Conservation (phyloP, 108 stramenopile genomes). For the Skeletonema marinoi region DNA sequence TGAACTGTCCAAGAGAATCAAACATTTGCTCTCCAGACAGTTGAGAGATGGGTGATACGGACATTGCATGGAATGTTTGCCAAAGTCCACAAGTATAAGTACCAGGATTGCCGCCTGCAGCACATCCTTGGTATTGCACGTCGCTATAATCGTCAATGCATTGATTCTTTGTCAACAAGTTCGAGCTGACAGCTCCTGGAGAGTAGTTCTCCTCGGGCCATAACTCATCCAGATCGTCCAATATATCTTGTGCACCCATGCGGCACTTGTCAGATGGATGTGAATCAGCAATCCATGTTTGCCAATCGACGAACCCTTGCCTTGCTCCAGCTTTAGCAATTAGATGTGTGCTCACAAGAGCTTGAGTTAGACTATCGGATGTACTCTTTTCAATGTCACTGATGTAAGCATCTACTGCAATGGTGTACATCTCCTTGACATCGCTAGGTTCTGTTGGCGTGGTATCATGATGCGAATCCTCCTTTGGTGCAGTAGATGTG, state of each 20-base stretch:
- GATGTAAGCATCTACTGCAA: background rate
- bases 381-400: background rate
- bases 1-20: background rate
- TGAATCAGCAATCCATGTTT: background rate
- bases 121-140: background rate
- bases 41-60: background rate
- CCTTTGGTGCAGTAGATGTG: background rate
- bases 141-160: background rate
- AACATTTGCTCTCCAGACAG: no score
- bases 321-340: background rate
- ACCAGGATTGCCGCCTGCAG: background rate
- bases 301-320: background rate
- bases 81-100: background rate
- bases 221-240: background rate
- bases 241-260: background rate
- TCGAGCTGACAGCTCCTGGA: background rate
- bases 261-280: background rate
- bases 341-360: background rate
- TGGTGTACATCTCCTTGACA: background rate
- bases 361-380: background rate
- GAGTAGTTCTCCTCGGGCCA: background rate
- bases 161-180: background rate
- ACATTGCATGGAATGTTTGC: conserved; percentile 2
- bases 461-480: background rate
- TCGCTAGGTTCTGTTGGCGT: background rate